Evolutionary conservation across 1,139 yeast species (phyloP), one percentile per base, ranked within the genome.

Genomic region (Geotrichum europaeum): DNA sequence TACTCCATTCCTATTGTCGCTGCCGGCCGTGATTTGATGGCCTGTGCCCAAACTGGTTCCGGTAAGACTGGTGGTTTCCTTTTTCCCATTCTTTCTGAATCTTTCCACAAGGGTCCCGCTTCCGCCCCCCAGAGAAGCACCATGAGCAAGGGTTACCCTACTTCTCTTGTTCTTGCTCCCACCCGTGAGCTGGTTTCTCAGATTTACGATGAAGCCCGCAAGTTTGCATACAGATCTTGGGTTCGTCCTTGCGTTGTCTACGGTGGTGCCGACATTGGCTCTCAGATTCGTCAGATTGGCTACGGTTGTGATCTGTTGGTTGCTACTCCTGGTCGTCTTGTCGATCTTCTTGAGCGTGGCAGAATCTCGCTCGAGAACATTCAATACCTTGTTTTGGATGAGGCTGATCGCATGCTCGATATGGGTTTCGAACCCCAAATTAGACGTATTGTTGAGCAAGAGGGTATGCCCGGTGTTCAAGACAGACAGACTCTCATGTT

Each of bases 381-480:
- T 78, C 90, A 89, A 77, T 94, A 90, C 78, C 83, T 94, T 75
- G 98, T 94, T 58, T 83, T 94, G 68, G 99, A 94, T 79, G 99
- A 94, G 83, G 99, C 99, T 73, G 99, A 94, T 79, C 89, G 99
- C 82, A 94, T 94, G 99, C 85, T 94, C 79, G 99, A 94, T 86
- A 94, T 94, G 99, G 99, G 99, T 83, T 94, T 94, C 79, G 99
- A 94, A 81, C 98, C 98, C 67, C 99, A 94, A 82, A 94, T 94
- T 74, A 89, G 99, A 84, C 89, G 92, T 75, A 92, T 94, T 74
- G 99, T 94, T 65, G 96, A 94, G 78, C 96, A 89, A 69, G 92
- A 95, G 81, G 97, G 90, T 76, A 92, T 92, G 98, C 97, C 99
- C 65, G 86, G 82, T 67, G 96, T 89, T 63, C 80, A 84, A 65